Base-by-base conservation (phyloP, 106 monocot species). In the Dioscorea alata region DNA sequence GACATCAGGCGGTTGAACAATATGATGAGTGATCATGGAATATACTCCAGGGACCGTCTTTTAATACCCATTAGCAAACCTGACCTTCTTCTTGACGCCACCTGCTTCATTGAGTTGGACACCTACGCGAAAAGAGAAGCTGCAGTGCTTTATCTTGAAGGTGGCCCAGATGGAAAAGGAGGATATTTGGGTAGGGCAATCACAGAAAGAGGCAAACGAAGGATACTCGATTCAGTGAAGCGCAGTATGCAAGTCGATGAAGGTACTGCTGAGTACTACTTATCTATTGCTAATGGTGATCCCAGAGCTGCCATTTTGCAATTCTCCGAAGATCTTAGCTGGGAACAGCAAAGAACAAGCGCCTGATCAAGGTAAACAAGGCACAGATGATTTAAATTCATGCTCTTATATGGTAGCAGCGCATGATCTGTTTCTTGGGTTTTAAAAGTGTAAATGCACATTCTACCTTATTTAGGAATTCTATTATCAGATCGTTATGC, bases 1-100 rank as follows among this genome's bases (percentile, higher is more conserved):
- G 95, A 96, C 61, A 89, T 96, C 63, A 96, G 84, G 69, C 81
- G 95, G 25, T 74, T 96, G 51, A 96, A 96, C 79, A 91, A 92
- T 54, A 91, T 91, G 95, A 96, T 96, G 84, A 96, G 95, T 50
- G 95, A 96, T 63, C 95, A 96, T 58, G 95, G 95, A 1, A 91
- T 96, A 53, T 84, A 96, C 73, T 96, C 88, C 12, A 83, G 95
- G 51, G 84, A 89, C 67, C 80, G 91, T 77, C 82, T 96, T 63
- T 74, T 96, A 16, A 89, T 96, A 23, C 95, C 95, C 13, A 89
- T 96, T 20, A 61, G 66, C 69, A 84, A 84, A 14, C 80, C 84
- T 20, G 77, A 82, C 12, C 48, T 91, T 33, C 91, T 96, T 20
- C 60, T 24, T 24, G 65, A 77, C 42, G 78, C 79, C 62, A 91